These are phyloP conservation scores for Botrytis galanthina DNA, from an alignment of 2,329 filamentous ascomycete genomes.

Conservation along the genomic window DNA sequence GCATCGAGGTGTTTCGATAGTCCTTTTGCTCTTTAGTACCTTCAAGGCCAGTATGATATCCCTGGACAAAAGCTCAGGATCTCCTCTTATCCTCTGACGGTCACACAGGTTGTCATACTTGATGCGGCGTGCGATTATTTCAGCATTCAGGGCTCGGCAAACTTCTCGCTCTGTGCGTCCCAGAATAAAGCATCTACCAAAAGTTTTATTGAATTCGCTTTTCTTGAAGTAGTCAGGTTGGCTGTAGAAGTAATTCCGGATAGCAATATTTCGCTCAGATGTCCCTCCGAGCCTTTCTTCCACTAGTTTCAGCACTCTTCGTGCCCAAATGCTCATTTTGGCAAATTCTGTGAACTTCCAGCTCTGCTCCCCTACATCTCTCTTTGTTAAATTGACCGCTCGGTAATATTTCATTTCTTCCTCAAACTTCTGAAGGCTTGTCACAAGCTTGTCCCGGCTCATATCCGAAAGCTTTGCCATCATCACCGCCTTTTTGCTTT, in stretches of 20 bases:
- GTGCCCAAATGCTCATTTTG: rapidly evolving
- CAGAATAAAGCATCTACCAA: neutral
- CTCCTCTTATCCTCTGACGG: neutral
- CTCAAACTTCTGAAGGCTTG: neutral
- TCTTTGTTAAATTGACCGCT: neutral
- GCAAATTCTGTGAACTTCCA: neutral
- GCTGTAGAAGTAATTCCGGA: neutral
- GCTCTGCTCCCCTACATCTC: neutral
- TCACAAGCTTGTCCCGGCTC: neutral
- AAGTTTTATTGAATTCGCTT: rapidly evolving
- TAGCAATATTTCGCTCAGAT: neutral
- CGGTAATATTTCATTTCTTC: neutral
- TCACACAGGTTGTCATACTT: no score
- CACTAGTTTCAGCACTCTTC: neutral
- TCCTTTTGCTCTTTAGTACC: neutral
- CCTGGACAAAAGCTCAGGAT: neutral
- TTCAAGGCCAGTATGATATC: neutral
- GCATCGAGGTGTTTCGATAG: no score
- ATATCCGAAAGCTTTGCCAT: neutral
- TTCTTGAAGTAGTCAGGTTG: neutral
- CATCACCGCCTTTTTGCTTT: neutral
- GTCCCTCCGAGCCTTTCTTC: neutral
- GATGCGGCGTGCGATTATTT: neutral
- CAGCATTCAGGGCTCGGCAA: neutral
- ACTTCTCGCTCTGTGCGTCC: neutral